phyloP scores from a whole-genome alignment of 208 protist genomes.

The Leishmania mexicana region DNA sequence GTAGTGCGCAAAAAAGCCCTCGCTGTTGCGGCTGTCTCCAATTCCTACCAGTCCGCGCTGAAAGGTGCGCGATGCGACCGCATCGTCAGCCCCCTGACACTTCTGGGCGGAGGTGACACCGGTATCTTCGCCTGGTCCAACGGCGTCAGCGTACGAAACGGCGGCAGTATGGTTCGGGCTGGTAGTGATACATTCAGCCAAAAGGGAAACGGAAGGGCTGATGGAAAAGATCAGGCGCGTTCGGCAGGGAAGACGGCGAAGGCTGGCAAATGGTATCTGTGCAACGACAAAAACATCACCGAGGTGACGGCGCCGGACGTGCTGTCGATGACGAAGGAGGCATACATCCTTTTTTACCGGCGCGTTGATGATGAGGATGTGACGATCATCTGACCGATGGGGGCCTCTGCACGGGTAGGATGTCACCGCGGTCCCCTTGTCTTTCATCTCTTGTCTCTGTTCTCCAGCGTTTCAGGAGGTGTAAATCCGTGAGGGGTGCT shows the following conservation, averaged over 20 bases:
- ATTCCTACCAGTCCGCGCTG: neutral
- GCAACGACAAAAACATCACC: slow-evolving; percentile 71
- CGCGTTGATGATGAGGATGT: slow-evolving; percentile 1
- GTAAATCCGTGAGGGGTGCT: neutral
- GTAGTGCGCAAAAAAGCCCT: neutral
- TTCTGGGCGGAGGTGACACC: no score
- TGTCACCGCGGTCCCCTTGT: neutral
- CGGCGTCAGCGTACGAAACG: neutral
- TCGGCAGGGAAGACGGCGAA: neutral
- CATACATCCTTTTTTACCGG: slow-evolving; percentile 86
- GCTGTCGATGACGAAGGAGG: slow-evolving; percentile 45
- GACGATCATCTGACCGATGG: neutral
- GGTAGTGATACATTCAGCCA: neutral
- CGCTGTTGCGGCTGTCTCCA: neutral
- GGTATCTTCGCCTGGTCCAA: neutral
- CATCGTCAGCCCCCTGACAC: no score
- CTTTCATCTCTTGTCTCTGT: neutral
- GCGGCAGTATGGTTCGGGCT: neutral
- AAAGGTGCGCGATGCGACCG: neutral
- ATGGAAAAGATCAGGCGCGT: neutral
- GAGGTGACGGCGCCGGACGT: slow-evolving; percentile 39
- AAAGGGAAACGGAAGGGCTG: neutral
- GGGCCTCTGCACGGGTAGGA: neutral
- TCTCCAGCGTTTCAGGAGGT: neutral
- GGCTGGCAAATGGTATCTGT: slow-evolving; percentile 66